Conservation (phyloP, 2,329 filamentous ascomycete genomes). For the Aureobasidium sp. region DNA sequence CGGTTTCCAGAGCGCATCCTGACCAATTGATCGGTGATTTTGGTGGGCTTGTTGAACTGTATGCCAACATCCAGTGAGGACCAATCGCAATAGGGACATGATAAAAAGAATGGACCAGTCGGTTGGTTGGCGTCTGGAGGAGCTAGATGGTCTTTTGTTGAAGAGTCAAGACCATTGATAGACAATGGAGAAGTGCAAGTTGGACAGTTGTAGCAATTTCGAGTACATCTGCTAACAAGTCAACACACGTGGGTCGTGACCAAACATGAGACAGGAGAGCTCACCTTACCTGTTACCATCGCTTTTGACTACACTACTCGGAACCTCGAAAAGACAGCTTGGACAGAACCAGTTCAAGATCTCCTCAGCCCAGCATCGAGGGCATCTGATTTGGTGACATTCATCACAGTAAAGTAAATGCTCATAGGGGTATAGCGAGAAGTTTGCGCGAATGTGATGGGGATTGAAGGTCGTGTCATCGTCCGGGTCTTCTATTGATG, state of each 20-base stretch:
- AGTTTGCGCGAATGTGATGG: conserved; percentile 74
- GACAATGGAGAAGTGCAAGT: conserved; percentile 75
- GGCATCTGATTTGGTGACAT: conserved; percentile 92
- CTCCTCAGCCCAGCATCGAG: conserved; percentile 85
- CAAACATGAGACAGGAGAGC: conserved; percentile 11
- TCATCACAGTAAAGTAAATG: conserved; percentile 95
- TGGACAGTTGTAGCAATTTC: conserved; percentile 94
- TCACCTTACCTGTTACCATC: conserved; percentile 77
- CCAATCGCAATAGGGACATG: conserved; percentile 91
- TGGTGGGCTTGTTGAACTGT: conserved; percentile 77
- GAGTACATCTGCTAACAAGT: conserved; percentile 49
- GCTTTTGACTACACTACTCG: conserved; percentile 82
- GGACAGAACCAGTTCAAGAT: conserved; percentile 94
- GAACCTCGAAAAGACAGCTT: conserved; percentile 90
- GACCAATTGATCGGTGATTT: conserved; percentile 64
- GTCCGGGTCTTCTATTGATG: conserved; percentile 1
- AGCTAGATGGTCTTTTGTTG: conserved; percentile 33
- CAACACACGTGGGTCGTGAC: conserved; percentile 1
- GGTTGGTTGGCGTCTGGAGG: conserved; percentile 20
- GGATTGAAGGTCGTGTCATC: conserved; percentile 71
- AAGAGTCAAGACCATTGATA: conserved; percentile 62
- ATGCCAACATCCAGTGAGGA: conserved; percentile 82
- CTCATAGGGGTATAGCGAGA: conserved; percentile 86
- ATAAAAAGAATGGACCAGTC: conserved; percentile 45
- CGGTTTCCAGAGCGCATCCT: conserved; percentile 23